Conservation (phyloP, 352 stramenopile species). For the Phytophthora aleatoria region DNA sequence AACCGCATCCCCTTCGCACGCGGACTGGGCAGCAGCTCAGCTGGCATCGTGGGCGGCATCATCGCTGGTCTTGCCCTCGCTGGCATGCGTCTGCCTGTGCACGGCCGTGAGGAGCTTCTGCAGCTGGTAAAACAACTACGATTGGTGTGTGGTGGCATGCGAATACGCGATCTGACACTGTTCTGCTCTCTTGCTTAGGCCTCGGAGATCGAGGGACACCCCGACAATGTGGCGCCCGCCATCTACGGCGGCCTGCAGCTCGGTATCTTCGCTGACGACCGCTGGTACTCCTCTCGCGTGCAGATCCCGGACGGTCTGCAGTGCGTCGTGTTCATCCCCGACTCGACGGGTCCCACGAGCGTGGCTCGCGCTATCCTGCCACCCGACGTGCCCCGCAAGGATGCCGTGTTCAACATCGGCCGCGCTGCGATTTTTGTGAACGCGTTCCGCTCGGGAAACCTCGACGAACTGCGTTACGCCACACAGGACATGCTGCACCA, state of each 20-base stretch:
- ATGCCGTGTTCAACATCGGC: slow-evolving; percentile 98
- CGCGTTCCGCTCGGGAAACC: slow-evolving; percentile 95
- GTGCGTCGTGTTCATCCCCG: slow-evolving; percentile 98
- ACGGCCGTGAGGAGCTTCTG: slow-evolving; percentile 94
- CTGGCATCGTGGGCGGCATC: slow-evolving; percentile 98
- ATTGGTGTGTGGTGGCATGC: background rate
- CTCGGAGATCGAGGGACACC: slow-evolving; percentile 98
- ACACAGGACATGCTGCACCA: slow-evolving; percentile 96
- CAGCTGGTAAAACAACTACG: slow-evolving; percentile 78
- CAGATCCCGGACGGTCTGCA: slow-evolving; percentile 95
- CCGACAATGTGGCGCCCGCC: slow-evolving; percentile 98
- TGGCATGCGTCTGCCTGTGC: slow-evolving; percentile 91
- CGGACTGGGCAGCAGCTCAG: slow-evolving; percentile 96
- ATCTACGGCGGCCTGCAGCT: slow-evolving; percentile 99
- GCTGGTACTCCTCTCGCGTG: slow-evolving; percentile 97
- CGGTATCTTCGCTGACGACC: slow-evolving; percentile 92
- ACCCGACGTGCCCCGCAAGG: slow-evolving; percentile 85
- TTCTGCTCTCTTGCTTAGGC: slow-evolving; percentile 43
- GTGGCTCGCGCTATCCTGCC: slow-evolving; percentile 93
- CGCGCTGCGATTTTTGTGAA: slow-evolving; percentile 98
- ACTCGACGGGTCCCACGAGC: slow-evolving; percentile 96
- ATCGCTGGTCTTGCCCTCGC: slow-evolving; percentile 98
- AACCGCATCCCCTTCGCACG: slow-evolving; percentile 98
- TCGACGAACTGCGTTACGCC: slow-evolving; percentile 96
- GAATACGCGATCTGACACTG: slow-evolving; percentile 9